Conservation (phyloP, 2,329 filamentous ascomycete genomes). For the Neophaeococcomyces mojaviensis region DNA sequence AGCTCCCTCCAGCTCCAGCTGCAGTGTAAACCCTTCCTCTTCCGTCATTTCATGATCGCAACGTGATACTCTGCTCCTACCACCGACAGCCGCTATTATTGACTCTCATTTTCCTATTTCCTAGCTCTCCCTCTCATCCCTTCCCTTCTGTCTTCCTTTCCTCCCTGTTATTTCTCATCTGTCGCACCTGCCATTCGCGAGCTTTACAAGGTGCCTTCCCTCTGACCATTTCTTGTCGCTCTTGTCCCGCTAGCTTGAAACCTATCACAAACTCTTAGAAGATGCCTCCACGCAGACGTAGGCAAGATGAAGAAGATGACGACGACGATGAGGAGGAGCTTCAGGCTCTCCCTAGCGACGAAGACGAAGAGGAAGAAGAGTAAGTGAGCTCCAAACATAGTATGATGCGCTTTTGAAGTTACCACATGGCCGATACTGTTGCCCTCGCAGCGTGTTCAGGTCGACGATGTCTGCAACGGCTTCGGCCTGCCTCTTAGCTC, state of each 20-base stretch:
- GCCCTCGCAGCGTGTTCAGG: too few relatives aligned
- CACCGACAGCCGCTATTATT: constrained; percentile 7
- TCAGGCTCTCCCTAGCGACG: constrained; percentile 41
- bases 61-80: constrained; percentile 8
- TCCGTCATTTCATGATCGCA: constrained; percentile 7
- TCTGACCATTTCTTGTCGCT: constrained; percentile 9
- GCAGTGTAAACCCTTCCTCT: constrained; percentile 9
- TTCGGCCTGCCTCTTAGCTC: background rate
- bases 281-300: constrained; percentile 44
- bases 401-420: too few relatives aligned
- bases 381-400: constrained; percentile 18
- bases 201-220: too few relatives aligned
- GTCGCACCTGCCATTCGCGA: constrained; percentile 14
- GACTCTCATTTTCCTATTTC: constrained; percentile 5
- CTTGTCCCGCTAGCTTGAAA: constrained; percentile 8
- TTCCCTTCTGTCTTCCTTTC: constrained; percentile 11
- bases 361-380: constrained; percentile 46
- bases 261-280: constrained; percentile 10
- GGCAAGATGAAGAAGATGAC: constrained; percentile 42
- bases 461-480: too few relatives aligned
- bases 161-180: constrained; percentile 14
- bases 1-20: constrained; percentile 5
- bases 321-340: constrained; percentile 41
- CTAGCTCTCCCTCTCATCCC: constrained; percentile 10
- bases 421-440: too few relatives aligned